Evolutionary conservation across 305 asterid genomes (phyloP), one percentile per base, ranked within the genome.

Genomic region (Fraxinus sp.): DNA sequence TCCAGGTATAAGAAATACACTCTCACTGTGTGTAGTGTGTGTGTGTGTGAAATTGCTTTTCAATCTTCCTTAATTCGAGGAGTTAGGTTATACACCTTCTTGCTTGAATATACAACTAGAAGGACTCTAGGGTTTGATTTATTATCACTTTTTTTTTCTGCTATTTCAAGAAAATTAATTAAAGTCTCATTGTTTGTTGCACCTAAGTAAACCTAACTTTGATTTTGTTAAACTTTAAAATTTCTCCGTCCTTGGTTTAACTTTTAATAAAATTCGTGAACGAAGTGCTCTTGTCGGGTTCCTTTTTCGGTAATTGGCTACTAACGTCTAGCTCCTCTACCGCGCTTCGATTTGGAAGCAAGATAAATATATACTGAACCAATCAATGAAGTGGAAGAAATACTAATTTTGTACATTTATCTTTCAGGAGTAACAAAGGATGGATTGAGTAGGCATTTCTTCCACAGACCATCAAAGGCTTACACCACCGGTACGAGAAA

Each of bases 381-480:
- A 46, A 46, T 13, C 57, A 46, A 11, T 18, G 32, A 39, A 16
- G 55, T 46, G 18, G 57, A 46, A 46, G n/a, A 46, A 46, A 46
- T 13, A 13, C 57, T 46, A 46, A 46, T 46, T 13, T 10, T 41
- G 73, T 79, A 62, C 33, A 59, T 22, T 10, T 36, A 41, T 62
- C 4, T 39, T 80, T 1, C 37, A 96, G 99, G 98, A 86, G 99
- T 97, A 20, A 93, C 97, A 26, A 90, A 98, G 82, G 98, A 97
- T 77, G 99, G 99, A 0, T 86, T 97, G 88, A 97, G 97, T 80
- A 83, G 94, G 78, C 99, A 97, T 86, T 97, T 97, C 85, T 97
- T 97, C 93, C 99, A 97, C 86, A 84, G 99, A 86, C 99, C 99
- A 2, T 97, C 99, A 0, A 97, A 97, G 79, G 99, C 99, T 0